Conservation (phyloP, 306 rosid species). For the Biancaea sappan region DNA sequence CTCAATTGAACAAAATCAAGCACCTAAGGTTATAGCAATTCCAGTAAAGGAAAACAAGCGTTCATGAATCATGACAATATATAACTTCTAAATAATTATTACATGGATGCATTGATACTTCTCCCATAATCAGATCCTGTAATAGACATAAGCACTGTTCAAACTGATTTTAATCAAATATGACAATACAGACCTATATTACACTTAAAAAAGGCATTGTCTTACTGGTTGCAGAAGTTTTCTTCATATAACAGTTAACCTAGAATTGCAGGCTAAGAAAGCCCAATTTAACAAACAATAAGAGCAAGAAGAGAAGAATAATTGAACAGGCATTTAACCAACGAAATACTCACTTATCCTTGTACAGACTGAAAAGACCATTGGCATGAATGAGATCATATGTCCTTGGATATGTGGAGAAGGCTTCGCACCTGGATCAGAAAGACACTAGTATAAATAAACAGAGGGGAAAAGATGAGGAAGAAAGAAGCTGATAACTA, state of each 20-base stretch:
- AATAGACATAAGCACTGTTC: not conserved
- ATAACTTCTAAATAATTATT: not conserved
- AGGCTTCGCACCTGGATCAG: constrained; percentile 82
- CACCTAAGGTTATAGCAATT: constrained; percentile 8
- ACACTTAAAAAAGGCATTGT: constrained; percentile 17
- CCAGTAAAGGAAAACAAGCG: not conserved
- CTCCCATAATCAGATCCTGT: constrained; percentile 3
- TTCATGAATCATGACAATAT: constrained; percentile 4
- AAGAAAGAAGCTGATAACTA: not conserved
- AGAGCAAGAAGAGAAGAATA: constrained; percentile 26
- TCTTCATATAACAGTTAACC: constrained; percentile 14
- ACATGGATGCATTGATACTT: not conserved
- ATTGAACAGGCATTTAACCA: constrained; percentile 4
- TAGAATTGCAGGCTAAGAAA: constrained; percentile 4
- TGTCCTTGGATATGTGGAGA: constrained; percentile 96
- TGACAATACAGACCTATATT: not conserved
- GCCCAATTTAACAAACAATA: not conserved
- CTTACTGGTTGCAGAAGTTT: constrained; percentile 4
- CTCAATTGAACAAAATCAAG: not conserved
- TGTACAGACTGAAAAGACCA: constrained; percentile 79
- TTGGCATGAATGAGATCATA: constrained; percentile 92
- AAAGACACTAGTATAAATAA: constrained; percentile 21
- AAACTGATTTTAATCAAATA: not conserved
- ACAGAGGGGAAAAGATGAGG: not conserved
- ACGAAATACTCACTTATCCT: constrained; percentile 68